A percentile compares a stretch with the other conserved stretches of the same genome.
These are phyloP conservation scores for Xylaria intraflava DNA, from an alignment of 495 filamentous ascomycete genomes.

Conservation along the genomic window DNA sequence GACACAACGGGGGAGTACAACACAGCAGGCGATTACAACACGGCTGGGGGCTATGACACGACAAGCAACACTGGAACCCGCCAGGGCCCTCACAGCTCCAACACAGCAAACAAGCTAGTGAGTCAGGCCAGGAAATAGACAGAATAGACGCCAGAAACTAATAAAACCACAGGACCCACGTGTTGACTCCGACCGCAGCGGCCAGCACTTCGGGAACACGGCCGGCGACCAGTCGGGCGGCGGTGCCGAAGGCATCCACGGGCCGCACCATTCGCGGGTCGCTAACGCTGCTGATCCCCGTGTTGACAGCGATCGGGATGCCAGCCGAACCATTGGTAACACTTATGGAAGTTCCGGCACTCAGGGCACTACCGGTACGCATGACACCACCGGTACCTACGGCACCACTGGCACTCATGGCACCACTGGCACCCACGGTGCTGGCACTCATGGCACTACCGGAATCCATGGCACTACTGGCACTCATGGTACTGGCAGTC, in stretches of 20 bases:
- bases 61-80: background rate
- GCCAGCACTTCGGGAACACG: constrained; percentile 22
- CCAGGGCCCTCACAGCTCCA: constrained; percentile 44
- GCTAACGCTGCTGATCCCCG: constrained; percentile 44
- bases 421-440: constrained; percentile 17
- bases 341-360: constrained; percentile 29
- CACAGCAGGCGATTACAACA: background rate
- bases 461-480: constrained; percentile 18
- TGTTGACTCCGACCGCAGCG: constrained; percentile 41
- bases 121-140: background rate
- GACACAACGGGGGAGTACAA: constrained; percentile 12
- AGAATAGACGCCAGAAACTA: background rate
- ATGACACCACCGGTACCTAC: constrained; percentile 15
- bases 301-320: constrained; percentile 39
- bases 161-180: constrained; percentile 32
- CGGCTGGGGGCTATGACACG: background rate
- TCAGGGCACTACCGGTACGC: constrained; percentile 3
- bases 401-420: constrained; percentile 22
- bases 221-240: constrained; percentile 23
- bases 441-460: constrained; percentile 15
- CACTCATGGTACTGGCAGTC: constrained; percentile 24
- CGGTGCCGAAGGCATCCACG: constrained; percentile 35
- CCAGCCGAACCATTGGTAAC: constrained; percentile 25
- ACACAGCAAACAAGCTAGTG: constrained; percentile 47
- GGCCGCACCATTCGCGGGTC: constrained; percentile 36